phyloP scores from a whole-genome alignment of 768 basidiomycete species.

The Kwoniella pini region DNA sequence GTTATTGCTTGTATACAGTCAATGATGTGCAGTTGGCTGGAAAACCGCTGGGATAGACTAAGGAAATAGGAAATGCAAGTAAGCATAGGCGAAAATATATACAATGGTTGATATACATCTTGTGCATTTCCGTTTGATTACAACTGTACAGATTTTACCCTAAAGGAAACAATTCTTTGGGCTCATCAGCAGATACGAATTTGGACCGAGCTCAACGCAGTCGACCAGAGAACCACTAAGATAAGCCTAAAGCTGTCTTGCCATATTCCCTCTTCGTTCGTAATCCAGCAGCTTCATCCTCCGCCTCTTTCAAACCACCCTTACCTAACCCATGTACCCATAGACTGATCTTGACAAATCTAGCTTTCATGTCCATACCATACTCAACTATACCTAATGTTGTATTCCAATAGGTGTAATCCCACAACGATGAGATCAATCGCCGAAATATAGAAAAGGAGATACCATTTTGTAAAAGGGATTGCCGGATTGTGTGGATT shows the following conservation, averaged over 20 bases:
- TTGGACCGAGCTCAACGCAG: no score
- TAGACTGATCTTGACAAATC: conserved; percentile 41
- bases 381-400: conserved; percentile 45
- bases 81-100: no score
- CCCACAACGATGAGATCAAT: conserved; percentile 21
- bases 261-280: not conserved
- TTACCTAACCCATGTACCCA: conserved; percentile 47
- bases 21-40: no score
- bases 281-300: conserved; percentile 45
- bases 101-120: no score
- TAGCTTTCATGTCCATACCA: conserved; percentile 46
- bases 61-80: no score
- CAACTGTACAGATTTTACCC: no score
- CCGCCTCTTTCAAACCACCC: conserved; percentile 43
- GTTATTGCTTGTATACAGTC: no score
- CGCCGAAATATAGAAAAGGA: conserved; percentile 22
- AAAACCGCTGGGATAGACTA: no score
- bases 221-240: not conserved
- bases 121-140: no score
- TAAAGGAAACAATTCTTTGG: no score
- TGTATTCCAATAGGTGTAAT: conserved; percentile 40
- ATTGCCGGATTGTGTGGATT: conserved; percentile 14
- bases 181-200: no score
- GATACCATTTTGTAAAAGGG: conserved; percentile 23
- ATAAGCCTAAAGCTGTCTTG: conserved; percentile 4